Evolutionary conservation across 805 yeast species (phyloP), one percentile per base, ranked within the genome.

Genomic region (Naumovozyma baii): DNA sequence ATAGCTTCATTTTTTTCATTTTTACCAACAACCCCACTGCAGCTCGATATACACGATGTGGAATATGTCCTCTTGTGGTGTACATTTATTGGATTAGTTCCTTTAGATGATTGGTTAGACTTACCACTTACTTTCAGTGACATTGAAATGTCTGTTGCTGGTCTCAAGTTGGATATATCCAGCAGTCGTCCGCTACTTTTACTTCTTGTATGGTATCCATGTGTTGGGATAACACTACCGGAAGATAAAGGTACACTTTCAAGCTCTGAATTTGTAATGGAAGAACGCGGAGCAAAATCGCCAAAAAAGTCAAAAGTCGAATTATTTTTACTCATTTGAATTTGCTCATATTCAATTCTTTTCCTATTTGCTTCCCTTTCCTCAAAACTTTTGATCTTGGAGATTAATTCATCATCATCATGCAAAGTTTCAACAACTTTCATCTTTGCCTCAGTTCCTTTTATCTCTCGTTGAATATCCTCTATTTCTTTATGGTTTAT

Each of bases 401-500:
- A 38, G 16, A 46, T 10, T 30, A 59, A 39, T 14, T 55, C 46
- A 10, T 55, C 50, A 40, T 65, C 67, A 22, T 55, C 54, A 41
- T 66, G 68, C 25, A 67, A 39, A 18, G 68, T 69, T 38, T 76
- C 63, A 43, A 79, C 49, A 2, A 74, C 64, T 9, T 70, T 61
- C 67, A 79, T 61, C 46, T 77, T 78, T 1, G 79, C 67, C 51
- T 76, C 78, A 26, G 78, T 73, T 46, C 74, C 74, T 12, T 70
- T 67, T 1, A 77, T 65, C 47, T 78, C 83, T 31, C 68, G 67
- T 39, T 74, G 71, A 1, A 76, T 64, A 16, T 69, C 54, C 30
- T 66, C 61, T 34, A 70, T 53, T 52, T 80, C 83, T 41, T 72
- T 68, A 55, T 78, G 80, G 39, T 75, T 78, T 37, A 79, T 57